Conservation (phyloP, 2,329 filamentous ascomycete species). For the Stenocarpella maydis region DNA sequence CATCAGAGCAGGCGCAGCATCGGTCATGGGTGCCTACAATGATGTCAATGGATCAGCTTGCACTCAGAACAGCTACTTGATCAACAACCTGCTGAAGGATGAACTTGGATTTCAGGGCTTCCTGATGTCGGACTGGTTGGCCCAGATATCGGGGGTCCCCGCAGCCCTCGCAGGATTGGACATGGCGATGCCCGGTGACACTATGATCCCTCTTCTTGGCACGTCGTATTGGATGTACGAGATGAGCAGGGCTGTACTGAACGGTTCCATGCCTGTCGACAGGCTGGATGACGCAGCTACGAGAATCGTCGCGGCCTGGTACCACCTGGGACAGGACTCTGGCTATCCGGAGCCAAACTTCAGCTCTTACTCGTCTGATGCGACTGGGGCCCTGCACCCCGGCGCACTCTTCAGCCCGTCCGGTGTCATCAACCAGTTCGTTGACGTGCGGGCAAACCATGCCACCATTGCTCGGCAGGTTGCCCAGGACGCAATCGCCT, state of each 20-base stretch:
- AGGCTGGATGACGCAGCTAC: slow-evolving; percentile 66
- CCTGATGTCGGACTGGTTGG: slow-evolving; percentile 83
- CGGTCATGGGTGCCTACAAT: slow-evolving; percentile 75
- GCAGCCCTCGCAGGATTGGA: slow-evolving; percentile 79
- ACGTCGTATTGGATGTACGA: slow-evolving; percentile 63
- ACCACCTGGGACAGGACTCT: slow-evolving; percentile 65
- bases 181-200: slow-evolving; percentile 67
- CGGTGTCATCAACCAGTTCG: slow-evolving; percentile 74
- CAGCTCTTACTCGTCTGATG: slow-evolving; percentile 64
- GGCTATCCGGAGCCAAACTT: slow-evolving; percentile 66
- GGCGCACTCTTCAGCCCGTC: slow-evolving; percentile 65
- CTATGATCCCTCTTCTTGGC: slow-evolving; percentile 61
- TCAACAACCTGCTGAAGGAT: slow-evolving; percentile 80
- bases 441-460: slow-evolving; percentile 66
- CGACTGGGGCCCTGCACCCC: slow-evolving; percentile 63
- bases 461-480: slow-evolving; percentile 60
- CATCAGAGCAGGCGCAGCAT: slow-evolving; percentile 70
- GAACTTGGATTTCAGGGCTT: slow-evolving; percentile 86
- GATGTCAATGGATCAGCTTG: slow-evolving; percentile 78
- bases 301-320: slow-evolving; percentile 67
- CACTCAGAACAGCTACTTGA: slow-evolving; percentile 80
- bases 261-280: slow-evolving; percentile 63
- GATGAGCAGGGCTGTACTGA: slow-evolving; percentile 61
- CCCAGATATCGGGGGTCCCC: slow-evolving; percentile 77
- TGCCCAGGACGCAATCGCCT: slow-evolving; percentile 64